phyloP scores from a whole-genome alignment of 257 asterid species.

The Solanum corneliomulleri region DNA sequence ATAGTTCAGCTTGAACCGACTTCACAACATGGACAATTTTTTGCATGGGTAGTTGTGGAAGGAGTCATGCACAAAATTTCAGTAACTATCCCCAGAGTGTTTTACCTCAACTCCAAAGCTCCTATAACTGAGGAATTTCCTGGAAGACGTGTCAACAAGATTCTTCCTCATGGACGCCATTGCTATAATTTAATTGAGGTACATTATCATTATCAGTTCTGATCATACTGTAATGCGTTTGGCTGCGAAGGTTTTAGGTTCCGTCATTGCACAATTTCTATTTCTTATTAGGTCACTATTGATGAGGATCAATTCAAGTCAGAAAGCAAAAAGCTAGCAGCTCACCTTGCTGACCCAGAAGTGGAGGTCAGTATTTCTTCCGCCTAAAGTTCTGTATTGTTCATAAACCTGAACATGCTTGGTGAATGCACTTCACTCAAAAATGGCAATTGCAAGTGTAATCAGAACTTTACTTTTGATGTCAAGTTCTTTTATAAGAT shows the following conservation, averaged over 20 bases:
- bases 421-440: not conserved
- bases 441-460: not conserved
- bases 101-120: constrained; percentile 94
- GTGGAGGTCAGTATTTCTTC: constrained; percentile 57
- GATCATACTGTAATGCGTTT: not conserved
- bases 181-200: constrained; percentile 88
- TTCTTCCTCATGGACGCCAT: constrained; percentile 90
- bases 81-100: constrained; percentile 61
- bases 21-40: constrained; percentile 64
- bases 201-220: not conserved
- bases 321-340: constrained; percentile 81
- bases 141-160: constrained; percentile 83
- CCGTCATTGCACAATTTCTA: not conserved
- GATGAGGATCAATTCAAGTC: constrained; percentile 83
- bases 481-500: not conserved
- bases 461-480: not conserved
- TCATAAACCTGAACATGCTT: not conserved
- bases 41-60: constrained; percentile 91
- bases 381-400: not conserved
- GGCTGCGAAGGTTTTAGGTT: not conserved
- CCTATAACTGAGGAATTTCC: constrained; percentile 93
- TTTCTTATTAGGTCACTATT: constrained; percentile 48
- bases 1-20: constrained; percentile 78
- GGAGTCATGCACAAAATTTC: constrained; percentile 83
- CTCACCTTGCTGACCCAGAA: constrained; percentile 98